Evolutionary conservation across 768 basidiomycete genomes (phyloP), one percentile per base, ranked within the genome.

Genomic region (Phylloporus sp.): DNA sequence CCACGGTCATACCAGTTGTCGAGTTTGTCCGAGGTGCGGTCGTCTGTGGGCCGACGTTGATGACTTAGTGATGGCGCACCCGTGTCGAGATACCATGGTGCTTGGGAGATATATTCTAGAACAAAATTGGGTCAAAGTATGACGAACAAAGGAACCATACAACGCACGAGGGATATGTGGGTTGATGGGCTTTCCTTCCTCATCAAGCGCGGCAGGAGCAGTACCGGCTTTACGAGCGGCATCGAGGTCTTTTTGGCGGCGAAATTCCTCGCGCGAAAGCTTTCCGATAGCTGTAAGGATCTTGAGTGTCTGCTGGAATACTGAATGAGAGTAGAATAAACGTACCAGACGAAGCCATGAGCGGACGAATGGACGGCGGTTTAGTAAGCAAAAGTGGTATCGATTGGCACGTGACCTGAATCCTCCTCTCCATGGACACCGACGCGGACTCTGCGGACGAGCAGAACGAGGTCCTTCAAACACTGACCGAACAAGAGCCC

Each of bases 181-280:
- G 64, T 98, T 99, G 73, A 99, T 98, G 45, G 93, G 85, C 63
- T 81, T 85, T 46, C 97, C 97, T 69, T 97, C 88, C 69, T 93
- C 90, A 65, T 99, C 97, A 28, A 97, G 77, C 27, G 93, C 95
- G 23, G 95, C 92, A 20, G 95, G 91, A 12, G 95, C 97, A 10
- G 95, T 98, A 71, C 97, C 95, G 32, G 95, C 97, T 75, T 97
- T 98, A 49, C 95, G 89, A 53, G 95, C 95, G 5, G 95, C 95
- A 70, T 97, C 95, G 50, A 98, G 84, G 68, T 97, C 95, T 71
- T 97, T 97, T 70, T 95, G 91, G 23, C 91, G 82, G 42, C 95
- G 82, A 65, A 91, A 95, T 67, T 97, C 95, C 70, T 97, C 95
- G 32, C 93, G 80, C 0, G 95, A 95, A 34, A 95, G 78, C 65